Base-by-base conservation (phyloP, 2,329 filamentous ascomycete genomes). In the Drechslera avenae region DNA sequence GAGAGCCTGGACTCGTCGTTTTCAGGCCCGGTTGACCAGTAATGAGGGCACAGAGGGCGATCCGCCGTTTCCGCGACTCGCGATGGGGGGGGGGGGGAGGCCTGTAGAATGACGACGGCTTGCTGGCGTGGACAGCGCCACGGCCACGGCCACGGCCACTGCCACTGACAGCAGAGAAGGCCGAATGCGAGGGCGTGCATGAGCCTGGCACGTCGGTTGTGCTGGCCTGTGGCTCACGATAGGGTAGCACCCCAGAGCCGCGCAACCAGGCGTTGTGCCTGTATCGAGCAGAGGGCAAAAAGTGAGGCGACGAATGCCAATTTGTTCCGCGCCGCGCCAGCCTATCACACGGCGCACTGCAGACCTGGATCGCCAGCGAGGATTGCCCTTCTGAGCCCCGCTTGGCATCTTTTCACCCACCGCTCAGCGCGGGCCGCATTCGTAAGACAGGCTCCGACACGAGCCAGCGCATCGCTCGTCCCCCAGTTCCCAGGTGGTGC, bases 401-500 rank as follows among this genome's bases (percentile, higher is more conserved):
- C 60, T 52, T 64, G 51, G 59, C 47, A 28, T 28, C 26, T 57
- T 55, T 58, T 46, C 44, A 45, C 52, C 52, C 50, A 59, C 60
- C 57, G 59, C 58, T 53, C 52, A 60, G 50, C 54, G 52, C 49
- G 53, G 52, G 57, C 56, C 56, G 54, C 60, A 57, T 49, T 62
- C 56, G 59, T 67, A 63, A 66, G 63, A 64, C 60, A 54, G 61
- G 50, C 56, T 63, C 56, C 56, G 52, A 66, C 60, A 57, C 60
- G 66, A 66, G 69, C 69, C 69, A 71, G 54, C 68, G 60, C 68
- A 71, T 68, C 69, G 57, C 51, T 33, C 31, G 39, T 42, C 34
- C 39, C 47, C 48, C 50, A 47, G 52, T 35, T 33, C 50, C 30
- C 37, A 41, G 28, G 35, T 41, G 14, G 47, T 56, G 47, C 63